Base-by-base conservation (phyloP, 208 protist species). In the Trypanosoma rangeli region DNA sequence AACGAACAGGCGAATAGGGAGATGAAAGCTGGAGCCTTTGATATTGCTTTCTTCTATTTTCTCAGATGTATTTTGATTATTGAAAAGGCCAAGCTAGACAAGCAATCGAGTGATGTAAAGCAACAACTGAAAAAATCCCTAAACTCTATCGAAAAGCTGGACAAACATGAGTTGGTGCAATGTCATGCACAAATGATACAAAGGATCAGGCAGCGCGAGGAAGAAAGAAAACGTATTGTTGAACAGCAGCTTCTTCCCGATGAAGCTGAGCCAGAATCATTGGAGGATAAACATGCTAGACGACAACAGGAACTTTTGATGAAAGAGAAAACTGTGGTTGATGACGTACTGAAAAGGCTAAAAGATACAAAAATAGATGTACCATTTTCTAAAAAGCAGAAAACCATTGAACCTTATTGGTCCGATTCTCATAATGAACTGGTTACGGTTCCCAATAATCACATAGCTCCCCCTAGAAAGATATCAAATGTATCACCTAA, bases 31-130 rank as follows among this genome's bases (percentile, higher is more conserved):
- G 49, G 71, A 13, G n/a, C 57, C 1, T 87, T 79, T 63, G 79
- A 80, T 54, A 35, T 66, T 48, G 83, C 82, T 2, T 89, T 82
- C 64, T 89, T 76, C 62, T 83, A 79, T 61, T 84, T 71, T 59
- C 60, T 80, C 8, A 59, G 77, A 59, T 84, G 79, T 22, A 63
- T 87, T 26, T 31, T 73, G 26, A 84, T 92, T 55, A 80, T 92
- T 22, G 79, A 87, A 31, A 79, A 76, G 50, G 57, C 61, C 5
- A 57, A 80, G n/a, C 67, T 83, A 26, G n/a, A 48, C 59, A 49
- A 63, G 15, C 1, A 44, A 80, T 13, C 48, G 33, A 57, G 60
- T 33, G 44, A 28, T 20, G 61, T 57, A 22, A 74, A 60, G 29
- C 24, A 42, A n/a, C 20, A 82, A 1, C 62, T 86, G 31, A 29